Conservation (phyloP, 495 filamentous ascomycete genomes). For the Podospora pseudocomata region DNA sequence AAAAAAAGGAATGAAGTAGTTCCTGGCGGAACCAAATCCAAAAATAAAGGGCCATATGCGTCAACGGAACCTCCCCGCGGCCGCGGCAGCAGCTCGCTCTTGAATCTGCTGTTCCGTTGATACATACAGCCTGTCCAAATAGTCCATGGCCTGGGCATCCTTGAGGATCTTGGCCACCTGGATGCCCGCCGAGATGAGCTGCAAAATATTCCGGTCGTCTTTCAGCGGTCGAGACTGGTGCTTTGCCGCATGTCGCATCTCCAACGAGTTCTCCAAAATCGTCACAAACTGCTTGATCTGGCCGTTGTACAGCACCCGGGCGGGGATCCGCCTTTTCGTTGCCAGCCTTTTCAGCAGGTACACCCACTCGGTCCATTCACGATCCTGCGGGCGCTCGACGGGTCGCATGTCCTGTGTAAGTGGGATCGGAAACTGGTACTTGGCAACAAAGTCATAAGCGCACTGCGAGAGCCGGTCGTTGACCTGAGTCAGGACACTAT, state of each 20-base stretch:
- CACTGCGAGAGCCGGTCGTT: constrained; percentile 81
- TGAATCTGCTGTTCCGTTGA: constrained; percentile 72
- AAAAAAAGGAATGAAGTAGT: not conserved
- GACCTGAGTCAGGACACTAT: constrained; percentile 70
- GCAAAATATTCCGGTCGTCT: constrained; percentile 85
- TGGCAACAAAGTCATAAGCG: constrained; percentile 84
- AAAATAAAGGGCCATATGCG: not conserved
- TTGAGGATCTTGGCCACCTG: constrained; percentile 84
- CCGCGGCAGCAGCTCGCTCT: constrained; percentile 50
- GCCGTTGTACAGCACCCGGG: constrained; percentile 77
- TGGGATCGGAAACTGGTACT: constrained; percentile 85
- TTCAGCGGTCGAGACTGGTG: constrained; percentile 79
- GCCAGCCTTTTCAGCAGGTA: constrained; percentile 81
- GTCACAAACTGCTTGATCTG: constrained; percentile 88
- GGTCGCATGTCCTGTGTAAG: constrained; percentile 73
- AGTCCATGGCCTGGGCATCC: constrained; percentile 76
- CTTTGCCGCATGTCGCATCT: constrained; percentile 76
- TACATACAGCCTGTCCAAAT: constrained; percentile 65
- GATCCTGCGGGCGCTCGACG: constrained; percentile 72
- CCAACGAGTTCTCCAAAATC: constrained; percentile 75
- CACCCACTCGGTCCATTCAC: constrained; percentile 92
- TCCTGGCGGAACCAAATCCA: not conserved
- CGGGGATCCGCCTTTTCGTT: constrained; percentile 79
- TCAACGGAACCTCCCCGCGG: constrained; percentile 43
- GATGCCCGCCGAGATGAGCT: constrained; percentile 78